Evolutionary conservation across 495 filamentous ascomycete species (phyloP).

Genomic region (Aspergillus saccharolyticus): DNA sequence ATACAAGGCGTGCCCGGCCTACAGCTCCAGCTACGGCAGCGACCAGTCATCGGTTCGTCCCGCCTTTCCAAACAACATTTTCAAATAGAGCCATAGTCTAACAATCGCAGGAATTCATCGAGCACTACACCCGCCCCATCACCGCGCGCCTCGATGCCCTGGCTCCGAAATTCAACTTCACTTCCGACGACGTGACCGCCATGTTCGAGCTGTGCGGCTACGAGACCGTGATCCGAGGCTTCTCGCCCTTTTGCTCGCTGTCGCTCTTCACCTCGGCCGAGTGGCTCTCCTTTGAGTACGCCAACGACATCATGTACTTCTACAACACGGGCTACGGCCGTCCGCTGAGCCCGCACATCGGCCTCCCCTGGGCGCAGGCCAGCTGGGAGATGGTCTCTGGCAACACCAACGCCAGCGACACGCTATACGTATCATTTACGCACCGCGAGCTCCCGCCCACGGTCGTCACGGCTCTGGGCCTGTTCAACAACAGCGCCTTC

Average conservation of each 20-base stretch:
- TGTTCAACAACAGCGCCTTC: constrained; percentile 22
- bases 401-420: constrained; percentile 2
- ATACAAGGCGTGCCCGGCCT: constrained; percentile 21
- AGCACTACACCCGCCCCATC: constrained; percentile 17
- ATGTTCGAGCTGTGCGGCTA: constrained; percentile 28
- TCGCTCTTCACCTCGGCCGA: constrained; percentile 17
- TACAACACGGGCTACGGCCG: constrained; percentile 23
- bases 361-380: constrained; percentile 18
- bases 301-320: constrained; percentile 23
- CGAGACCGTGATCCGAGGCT: constrained; percentile 23
- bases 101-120: constrained; percentile 12
- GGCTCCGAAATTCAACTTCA: constrained; percentile 20
- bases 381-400: constrained; percentile 7
- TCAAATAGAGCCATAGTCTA: too few relatives aligned
- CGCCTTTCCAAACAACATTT: neutral
- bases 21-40: constrained; percentile 20
- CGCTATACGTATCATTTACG: constrained; percentile 19
- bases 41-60: constrained; percentile 17
- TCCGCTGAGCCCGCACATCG: constrained; percentile 11
- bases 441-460: constrained; percentile 21
- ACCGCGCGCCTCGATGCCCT: constrained; percentile 12
- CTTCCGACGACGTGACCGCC: constrained; percentile 17
- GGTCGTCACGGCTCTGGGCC: constrained; percentile 17
- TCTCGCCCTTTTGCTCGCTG: constrained; percentile 19
- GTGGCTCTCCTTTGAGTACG: constrained; percentile 25